phyloP scores from a whole-genome alignment of 768 basidiomycete species.

The Amanita brunnescens region DNA sequence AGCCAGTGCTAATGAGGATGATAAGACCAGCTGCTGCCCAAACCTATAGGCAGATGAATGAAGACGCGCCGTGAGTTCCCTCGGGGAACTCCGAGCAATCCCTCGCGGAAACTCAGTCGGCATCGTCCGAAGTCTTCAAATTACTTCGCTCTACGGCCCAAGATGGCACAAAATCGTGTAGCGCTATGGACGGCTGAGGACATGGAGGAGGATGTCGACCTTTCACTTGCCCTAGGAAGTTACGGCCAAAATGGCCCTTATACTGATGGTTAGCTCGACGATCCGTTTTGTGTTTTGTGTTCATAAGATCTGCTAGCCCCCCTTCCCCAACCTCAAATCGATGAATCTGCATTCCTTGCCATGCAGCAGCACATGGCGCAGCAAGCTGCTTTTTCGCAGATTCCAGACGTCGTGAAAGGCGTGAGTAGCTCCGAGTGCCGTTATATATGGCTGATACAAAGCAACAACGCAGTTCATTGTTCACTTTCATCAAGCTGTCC shows the following conservation, averaged over 20 bases:
- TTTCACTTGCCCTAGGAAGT: conserved; percentile 57
- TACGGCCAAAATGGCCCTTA: conserved; percentile 63
- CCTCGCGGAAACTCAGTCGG: not conserved
- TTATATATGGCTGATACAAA: not conserved
- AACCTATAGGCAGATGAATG: no score
- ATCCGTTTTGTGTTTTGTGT: not conserved
- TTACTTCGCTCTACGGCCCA: not conserved
- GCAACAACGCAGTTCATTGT: conserved; percentile 67
- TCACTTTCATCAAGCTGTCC: conserved; percentile 89
- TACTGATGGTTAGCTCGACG: conserved; percentile 45
- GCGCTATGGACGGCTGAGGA: conserved; percentile 76
- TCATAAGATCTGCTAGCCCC: conserved; percentile 26
- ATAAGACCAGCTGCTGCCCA: no score
- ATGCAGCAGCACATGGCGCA: conserved; percentile 82
- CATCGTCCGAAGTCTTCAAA: not conserved
- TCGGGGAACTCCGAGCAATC: not conserved
- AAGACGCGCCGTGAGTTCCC: no score
- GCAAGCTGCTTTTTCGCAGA: conserved; percentile 71
- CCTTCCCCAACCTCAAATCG: conserved; percentile 53
- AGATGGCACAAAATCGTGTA: conserved; percentile 57
- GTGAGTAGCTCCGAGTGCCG: conserved; percentile 33
- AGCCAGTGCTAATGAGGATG: no score
- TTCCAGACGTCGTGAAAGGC: conserved; percentile 85
- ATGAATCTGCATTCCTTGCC: conserved; percentile 59
- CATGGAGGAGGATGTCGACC: conserved; percentile 73